Conservation (phyloP, 2,329 filamentous ascomycete genomes). For the Albophoma yamanashiensis region DNA sequence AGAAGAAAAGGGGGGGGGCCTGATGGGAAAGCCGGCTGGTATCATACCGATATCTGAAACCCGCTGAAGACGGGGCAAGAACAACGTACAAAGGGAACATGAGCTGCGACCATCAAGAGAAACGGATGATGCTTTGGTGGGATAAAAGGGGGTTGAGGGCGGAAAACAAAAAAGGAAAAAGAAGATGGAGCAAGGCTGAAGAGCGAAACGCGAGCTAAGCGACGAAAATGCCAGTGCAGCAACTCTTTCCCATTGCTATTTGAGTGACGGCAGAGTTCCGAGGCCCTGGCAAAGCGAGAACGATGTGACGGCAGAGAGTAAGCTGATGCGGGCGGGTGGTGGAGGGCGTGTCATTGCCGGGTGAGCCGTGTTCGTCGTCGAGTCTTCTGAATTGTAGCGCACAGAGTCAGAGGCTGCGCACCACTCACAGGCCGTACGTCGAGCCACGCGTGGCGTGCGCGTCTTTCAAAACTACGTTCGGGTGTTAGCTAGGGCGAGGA, state of each 20-base stretch:
- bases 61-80: neutral
- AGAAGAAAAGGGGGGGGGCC: neutral
- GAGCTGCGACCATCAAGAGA: neutral
- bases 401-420: neutral
- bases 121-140: neutral
- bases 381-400: neutral
- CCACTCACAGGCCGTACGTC: conserved; percentile 19
- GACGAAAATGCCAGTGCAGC: neutral
- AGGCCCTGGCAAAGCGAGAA: neutral
- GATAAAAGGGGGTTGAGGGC: neutral
- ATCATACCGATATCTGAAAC: neutral
- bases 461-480: conserved; percentile 20
- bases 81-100: neutral
- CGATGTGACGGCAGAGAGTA: neutral
- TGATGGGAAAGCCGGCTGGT: neutral
- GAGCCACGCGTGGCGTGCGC: conserved; percentile 22
- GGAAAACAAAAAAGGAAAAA: neutral
- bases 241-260: neutral
- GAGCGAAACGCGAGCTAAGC: neutral
- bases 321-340: neutral
- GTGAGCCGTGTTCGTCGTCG: neutral
- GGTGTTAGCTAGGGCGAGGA: neutral
- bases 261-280: neutral
- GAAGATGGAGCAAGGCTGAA: neutral
- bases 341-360: neutral